Evolutionary conservation across 768 basidiomycete genomes (phyloP).

Genomic region (Pleurotus sapidus): DNA sequence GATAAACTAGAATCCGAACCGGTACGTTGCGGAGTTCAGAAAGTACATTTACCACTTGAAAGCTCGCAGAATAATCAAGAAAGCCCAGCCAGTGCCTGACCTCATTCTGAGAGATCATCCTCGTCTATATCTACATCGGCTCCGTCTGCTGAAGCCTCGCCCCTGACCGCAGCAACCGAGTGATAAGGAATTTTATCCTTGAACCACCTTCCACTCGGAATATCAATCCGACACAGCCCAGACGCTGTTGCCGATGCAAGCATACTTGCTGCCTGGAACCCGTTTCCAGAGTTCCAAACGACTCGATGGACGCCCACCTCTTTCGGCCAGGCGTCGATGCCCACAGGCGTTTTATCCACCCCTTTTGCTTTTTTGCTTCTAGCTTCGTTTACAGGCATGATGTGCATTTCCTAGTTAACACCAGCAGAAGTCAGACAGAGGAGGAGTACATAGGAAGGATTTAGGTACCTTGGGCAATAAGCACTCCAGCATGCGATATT

Average conservation of each 20-base stretch:
- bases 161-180: constrained; percentile 57
- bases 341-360: constrained; percentile 25
- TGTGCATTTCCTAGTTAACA: constrained; percentile 34
- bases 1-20: not conserved
- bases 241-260: constrained; percentile 80
- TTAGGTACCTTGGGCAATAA: constrained; percentile 67
- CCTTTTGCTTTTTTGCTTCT: constrained; percentile 9
- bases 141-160: constrained; percentile 39
- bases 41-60: not conserved
- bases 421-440: not conserved
- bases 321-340: constrained; percentile 74
- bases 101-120: constrained; percentile 3
- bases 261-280: constrained; percentile 53
- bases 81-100: not conserved
- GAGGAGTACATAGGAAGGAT: constrained; percentile 5
- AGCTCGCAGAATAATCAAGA: not conserved
- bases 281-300: constrained; percentile 78
- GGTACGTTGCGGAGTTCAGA: not conserved
- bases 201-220: constrained; percentile 72
- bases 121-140: constrained; percentile 41
- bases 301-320: constrained; percentile 78
- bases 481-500: constrained; percentile 87
- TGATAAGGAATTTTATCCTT: constrained; percentile 66
- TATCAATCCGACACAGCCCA: constrained; percentile 85
- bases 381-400: constrained; percentile 4